Evolutionary conservation across 306 rosid genomes (phyloP), one percentile per base, ranked within the genome.

Genomic region (peach (Prunus persica)): DNA sequence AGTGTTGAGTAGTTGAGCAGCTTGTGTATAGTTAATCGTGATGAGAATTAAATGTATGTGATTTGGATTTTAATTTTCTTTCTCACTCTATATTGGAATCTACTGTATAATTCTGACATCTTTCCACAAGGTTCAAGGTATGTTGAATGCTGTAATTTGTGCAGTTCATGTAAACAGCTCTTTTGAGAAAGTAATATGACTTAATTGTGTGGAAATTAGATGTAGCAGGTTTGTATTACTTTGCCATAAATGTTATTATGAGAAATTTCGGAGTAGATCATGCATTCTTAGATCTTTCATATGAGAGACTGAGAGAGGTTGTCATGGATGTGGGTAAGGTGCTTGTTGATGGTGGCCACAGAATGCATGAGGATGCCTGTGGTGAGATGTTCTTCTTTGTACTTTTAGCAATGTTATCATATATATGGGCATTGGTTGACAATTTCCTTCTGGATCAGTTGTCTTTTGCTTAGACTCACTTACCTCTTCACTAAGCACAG

Each of bases 21-120:
- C 49, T 52, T 45, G 52, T 74, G 61, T 69, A 45, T 68, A 78
- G 73, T 74, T 72, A 79, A 61, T 78, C 38, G 56, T 57, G 65
- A 79, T 63, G 55, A 68, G 43, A 46, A 45, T 70, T 67, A 51
- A 56, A 46, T 64, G 52, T 70, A 38, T 76, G 83, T 30, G n/a
- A 43, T 69, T 49, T 76, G 24, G 55, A 62, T 41, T 67, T 69
- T 61, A 24, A 63, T 18, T 11, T 28, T 43, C 8, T 74, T 69
- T 62, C 15, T 14, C 41, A 62, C 38, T 45, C 6, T 73, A 28
- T 56, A 71, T 41, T 58, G 22, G 74, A 65, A 46, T 47, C 63
- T 30, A 57, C 34, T 57, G 75, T 60, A 68, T 66, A 38, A 24
- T 51, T 72, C 65, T 67, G 56, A 69, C 70, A 38, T 73, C 50